A percentile compares a stretch with the other conserved stretches of the same genome.
These are phyloP conservation scores for Mycena olivaceomarginata DNA, from an alignment of 768 basidiomycete genomes.

Conservation along the genomic window DNA sequence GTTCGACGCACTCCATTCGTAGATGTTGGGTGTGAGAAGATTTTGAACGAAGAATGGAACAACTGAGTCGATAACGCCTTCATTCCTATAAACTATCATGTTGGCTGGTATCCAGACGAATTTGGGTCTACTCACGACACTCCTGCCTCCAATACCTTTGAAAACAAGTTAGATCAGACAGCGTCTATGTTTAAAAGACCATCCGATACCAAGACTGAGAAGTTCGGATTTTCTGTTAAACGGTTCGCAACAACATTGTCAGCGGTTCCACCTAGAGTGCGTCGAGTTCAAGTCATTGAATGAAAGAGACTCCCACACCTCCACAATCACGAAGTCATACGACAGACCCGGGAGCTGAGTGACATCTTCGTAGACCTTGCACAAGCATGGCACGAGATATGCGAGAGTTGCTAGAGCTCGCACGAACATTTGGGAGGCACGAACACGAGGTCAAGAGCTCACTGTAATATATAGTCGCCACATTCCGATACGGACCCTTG, in stretches of 20 bases:
- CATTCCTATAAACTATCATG: neutral
- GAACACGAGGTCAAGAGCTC: neutral
- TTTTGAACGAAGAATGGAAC: neutral
- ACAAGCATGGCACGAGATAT: neutral
- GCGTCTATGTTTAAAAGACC: neutral
- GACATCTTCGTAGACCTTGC: slow-evolving; percentile 8
- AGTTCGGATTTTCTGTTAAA: slow-evolving; percentile 33
- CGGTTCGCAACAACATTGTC: slow-evolving; percentile 36
- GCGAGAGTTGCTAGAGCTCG: neutral
- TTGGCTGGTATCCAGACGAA: neutral
- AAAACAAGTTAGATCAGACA: neutral
- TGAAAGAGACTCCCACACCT: neutral
- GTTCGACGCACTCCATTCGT: neutral
- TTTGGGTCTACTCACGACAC: neutral
- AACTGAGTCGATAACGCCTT: neutral
- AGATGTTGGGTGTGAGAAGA: slow-evolving; percentile 2
- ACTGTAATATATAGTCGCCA: neutral
- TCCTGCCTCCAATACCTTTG: neutral
- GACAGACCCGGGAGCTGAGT: neutral
- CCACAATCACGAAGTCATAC: neutral
- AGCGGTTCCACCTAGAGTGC: slow-evolving; percentile 25
- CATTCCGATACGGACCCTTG: neutral
- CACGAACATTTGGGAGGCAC: neutral
- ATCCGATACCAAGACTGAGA: neutral
- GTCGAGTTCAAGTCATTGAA: neutral